Conservation (phyloP, 148 eudicot genomes). For the Silene uniflora region DNA sequence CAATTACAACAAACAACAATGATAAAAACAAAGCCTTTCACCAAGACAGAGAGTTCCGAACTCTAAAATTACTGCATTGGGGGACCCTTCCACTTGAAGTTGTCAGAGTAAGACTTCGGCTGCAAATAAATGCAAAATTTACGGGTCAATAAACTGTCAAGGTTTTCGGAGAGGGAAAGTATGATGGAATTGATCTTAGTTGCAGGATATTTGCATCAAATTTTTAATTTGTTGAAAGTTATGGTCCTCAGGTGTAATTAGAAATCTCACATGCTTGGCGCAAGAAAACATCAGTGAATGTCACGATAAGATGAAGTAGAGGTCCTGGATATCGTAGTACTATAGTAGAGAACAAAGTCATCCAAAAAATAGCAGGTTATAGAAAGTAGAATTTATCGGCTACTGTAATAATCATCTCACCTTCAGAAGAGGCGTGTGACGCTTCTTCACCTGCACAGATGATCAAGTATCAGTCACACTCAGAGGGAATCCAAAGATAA, state of each 20-base stretch:
- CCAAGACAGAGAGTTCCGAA: not conserved
- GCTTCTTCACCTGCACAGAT: conserved; percentile 51
- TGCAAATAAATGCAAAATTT: conserved; percentile 19
- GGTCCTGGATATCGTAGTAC: not conserved
- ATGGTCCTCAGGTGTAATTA: no score
- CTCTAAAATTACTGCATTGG: conserved; percentile 24
- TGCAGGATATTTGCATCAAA: not conserved
- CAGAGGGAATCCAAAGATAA: conserved; percentile 12
- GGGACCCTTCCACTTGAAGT: conserved; percentile 65
- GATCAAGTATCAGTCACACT: conserved; percentile 5
- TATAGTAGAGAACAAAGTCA: not conserved
- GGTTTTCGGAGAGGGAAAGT: not conserved
- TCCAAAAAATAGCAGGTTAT: not conserved
- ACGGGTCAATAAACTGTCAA: not conserved
- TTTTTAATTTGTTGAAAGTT: no score
- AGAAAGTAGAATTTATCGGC: not conserved
- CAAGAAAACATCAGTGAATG: not conserved
- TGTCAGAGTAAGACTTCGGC: conserved; percentile 56
- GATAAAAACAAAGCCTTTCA: conserved; percentile 14
- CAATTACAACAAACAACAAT: not conserved
- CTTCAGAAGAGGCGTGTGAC: conserved; percentile 51
- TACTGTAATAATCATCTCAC: conserved; percentile 17
- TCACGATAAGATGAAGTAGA: no score
- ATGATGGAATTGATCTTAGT: not conserved
- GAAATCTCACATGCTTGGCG: no score